phyloP scores from a whole-genome alignment of 2,329 filamentous ascomycete genomes.

The Cercospora beticola region DNA sequence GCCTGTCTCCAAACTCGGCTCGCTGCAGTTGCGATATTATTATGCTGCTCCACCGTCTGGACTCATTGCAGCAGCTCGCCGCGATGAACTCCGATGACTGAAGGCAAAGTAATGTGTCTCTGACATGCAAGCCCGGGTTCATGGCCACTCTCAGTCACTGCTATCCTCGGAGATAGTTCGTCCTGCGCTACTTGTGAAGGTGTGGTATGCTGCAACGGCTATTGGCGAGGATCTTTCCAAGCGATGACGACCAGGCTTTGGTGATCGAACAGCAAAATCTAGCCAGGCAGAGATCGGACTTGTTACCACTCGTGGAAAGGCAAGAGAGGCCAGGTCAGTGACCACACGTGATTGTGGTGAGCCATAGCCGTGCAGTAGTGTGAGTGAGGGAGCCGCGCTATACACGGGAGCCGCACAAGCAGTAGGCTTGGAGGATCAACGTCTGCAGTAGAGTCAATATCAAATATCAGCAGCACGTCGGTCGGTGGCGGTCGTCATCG shows the following conservation, averaged over 20 bases:
- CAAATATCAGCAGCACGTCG: constrained; percentile 2
- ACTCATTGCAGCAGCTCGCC: not conserved
- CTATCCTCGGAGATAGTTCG: not conserved
- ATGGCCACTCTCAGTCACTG: not conserved
- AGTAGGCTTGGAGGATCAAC: not conserved
- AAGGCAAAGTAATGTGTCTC: not conserved
- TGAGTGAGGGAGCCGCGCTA: not conserved
- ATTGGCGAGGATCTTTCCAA: not conserved
- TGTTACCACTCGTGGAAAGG: constrained; percentile 9
- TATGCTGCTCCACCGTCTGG: not conserved
- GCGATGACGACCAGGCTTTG: constrained; percentile 5
- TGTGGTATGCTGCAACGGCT: not conserved
- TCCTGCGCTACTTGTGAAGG: not conserved
- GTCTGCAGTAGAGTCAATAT: not conserved
- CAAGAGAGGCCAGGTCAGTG: not conserved
- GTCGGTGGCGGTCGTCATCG: constrained; percentile 15
- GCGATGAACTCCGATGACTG: not conserved
- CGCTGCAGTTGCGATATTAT: not conserved
- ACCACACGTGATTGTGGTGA: constrained; percentile 12
- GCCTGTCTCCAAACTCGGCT: not conserved
- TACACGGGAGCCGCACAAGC: not conserved
- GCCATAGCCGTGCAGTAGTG: constrained; percentile 10
- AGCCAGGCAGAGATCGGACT: constrained; percentile 15
- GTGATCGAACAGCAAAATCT: constrained; percentile 15
- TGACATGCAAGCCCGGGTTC: not conserved